Evolutionary conservation across 495 filamentous ascomycete species (phyloP).

Genomic region (Tuber umbilicatum): DNA sequence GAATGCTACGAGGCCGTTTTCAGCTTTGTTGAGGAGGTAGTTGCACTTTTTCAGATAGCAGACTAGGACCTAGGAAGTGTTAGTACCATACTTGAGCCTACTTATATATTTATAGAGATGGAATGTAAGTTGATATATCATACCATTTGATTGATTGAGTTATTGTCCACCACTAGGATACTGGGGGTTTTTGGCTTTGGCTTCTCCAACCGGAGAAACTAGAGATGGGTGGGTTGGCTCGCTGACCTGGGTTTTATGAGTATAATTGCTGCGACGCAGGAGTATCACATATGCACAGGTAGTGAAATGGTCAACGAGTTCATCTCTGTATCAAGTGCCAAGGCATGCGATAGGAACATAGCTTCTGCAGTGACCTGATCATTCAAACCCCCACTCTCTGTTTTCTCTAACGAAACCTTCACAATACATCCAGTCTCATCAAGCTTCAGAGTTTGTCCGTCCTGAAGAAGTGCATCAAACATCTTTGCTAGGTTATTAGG

Average conservation of each 20-base stretch:
- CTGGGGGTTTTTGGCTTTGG: not conserved
- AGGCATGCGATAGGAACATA: not conserved
- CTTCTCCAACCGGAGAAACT: not conserved
- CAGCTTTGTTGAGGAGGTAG: not conserved
- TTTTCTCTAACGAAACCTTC: not conserved
- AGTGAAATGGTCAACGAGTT: not conserved
- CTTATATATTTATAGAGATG: not conserved
- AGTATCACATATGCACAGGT: not conserved
- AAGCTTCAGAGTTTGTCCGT: not conserved
- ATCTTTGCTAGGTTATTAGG: not conserved
- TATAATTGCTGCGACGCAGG: not conserved
- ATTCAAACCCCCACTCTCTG: not conserved
- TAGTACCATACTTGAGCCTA: not conserved
- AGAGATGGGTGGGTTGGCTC: not conserved
- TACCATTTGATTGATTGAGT: not conserved
- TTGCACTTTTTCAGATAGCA: not conserved
- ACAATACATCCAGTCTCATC: not conserved
- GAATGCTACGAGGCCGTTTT: not conserved
- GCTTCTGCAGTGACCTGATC: not conserved
- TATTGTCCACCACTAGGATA: not conserved
- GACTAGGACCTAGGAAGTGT: not conserved
- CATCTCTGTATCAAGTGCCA: not conserved
- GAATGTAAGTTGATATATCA: not conserved
- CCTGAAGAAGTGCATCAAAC: not conserved
- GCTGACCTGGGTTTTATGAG: not conserved